Evolutionary conservation across 768 basidiomycete genomes (phyloP).

Genomic region (Suillus occidentalis): DNA sequence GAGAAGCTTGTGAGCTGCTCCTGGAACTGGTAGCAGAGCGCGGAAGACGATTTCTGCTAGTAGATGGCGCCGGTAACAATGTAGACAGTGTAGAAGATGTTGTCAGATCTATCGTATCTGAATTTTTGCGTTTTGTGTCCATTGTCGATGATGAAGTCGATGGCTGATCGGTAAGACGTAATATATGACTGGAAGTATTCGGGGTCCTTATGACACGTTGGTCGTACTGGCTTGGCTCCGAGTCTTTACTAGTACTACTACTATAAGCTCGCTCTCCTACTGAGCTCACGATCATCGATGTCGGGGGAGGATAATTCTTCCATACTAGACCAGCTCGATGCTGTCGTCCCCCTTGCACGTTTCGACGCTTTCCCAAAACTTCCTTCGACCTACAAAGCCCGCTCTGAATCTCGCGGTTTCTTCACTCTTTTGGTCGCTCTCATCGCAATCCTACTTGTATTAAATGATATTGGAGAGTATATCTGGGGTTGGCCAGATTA

Average conservation of each 20-base stretch:
- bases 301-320: slow-evolving; percentile 26
- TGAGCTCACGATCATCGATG: slow-evolving; percentile 12
- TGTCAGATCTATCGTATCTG: slow-evolving; percentile 10
- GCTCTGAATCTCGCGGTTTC: slow-evolving; percentile 79
- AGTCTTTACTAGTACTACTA: neutral
- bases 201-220: slow-evolving; percentile 5
- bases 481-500: slow-evolving; percentile 93
- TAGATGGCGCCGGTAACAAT: slow-evolving; percentile 9
- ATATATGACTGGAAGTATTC: neutral
- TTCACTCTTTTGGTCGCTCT: slow-evolving; percentile 71
- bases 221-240: too few relatives aligned
- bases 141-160: neutral
- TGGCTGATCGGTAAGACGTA: neutral
- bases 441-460: slow-evolving; percentile 69
- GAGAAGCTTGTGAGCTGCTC: slow-evolving; percentile 2
- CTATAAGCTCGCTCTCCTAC: neutral
- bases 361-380: slow-evolving; percentile 91
- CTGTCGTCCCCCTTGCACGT: slow-evolving; percentile 59
- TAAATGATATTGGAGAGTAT: slow-evolving; percentile 89
- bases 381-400: slow-evolving; percentile 75
- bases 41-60: slow-evolving; percentile 8
- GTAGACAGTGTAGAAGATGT: neutral
- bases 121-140: neutral
- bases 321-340: slow-evolving; percentile 64
- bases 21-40: slow-evolving; percentile 10